Base-by-base conservation (phyloP, 2,329 filamentous ascomycete species). In the Ilyonectria sp. region DNA sequence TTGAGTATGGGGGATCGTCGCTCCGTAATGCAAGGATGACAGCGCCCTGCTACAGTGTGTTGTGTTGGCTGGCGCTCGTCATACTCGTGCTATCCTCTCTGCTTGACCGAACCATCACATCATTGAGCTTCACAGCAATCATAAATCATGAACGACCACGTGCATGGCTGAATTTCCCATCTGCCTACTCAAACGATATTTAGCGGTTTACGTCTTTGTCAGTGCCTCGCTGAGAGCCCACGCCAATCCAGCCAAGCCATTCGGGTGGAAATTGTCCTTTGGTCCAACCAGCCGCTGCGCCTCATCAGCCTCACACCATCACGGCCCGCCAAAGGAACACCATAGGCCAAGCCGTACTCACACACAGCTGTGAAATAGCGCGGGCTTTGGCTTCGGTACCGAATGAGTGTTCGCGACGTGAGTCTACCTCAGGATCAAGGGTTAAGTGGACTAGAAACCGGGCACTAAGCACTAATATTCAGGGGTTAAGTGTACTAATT, bases 31-130 rank as follows among this genome's bases (percentile, higher is more conserved):
- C 55, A 58, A 37, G 55, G 55, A 49, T 59, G 8, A 3, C n/a
- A 10, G 19, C 55, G 55, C 55, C 55, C 55, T 37, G 43, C 43
- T 59, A 11, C 40, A 49, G 55, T 59, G 6, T 13, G 37, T 40
- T n/a, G 13, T 13, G 11, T 40, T 17, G 37, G 23, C 4, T 23
- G 23, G 23, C 23, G 37, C 15, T 21, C 21, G 23, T 50, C 17
- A 52, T n/a, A 31, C 7, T 7, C 44, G 3, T 4, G 3, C 49
- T 31, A 52, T 33, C 26, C 29, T 8, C 17, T 52, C 4, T 52
- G 17, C 2, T 11, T 35, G 49, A 52, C 49, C 49, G 49, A 33
- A 21, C 26, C 29, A 50, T 31, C 23, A 3, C 26, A 47, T 31
- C 47, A 17, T 9, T 6, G 19, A 21, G 10, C 21, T 47, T 26